phyloP scores from a whole-genome alignment of 805 yeast genomes.

The Jamesozyma hellenica region DNA sequence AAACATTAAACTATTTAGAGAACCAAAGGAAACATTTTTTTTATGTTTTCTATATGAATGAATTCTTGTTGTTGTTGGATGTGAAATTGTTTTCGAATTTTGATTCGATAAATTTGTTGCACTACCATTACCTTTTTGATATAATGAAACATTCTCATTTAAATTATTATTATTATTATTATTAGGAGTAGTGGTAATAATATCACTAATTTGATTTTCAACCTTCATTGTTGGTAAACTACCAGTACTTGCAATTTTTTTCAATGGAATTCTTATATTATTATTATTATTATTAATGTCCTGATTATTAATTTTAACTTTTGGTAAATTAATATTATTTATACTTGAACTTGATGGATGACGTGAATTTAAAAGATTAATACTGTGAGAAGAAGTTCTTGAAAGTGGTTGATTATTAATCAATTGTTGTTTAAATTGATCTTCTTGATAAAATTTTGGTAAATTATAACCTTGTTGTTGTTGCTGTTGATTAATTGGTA shows the following conservation, averaged over 20 bases:
- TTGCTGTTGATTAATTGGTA: conserved; percentile 17
- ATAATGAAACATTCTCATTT: conserved; percentile 6
- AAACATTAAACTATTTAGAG: conserved; percentile 27
- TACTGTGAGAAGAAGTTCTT: conserved; percentile 8
- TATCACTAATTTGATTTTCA: no score
- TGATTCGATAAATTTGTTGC: conserved; percentile 13
- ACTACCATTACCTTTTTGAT: conserved; percentile 18
- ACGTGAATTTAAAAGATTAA: background rate
- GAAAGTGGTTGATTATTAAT: conserved; percentile 6
- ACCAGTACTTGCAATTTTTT: conserved; percentile 11
- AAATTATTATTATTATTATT: background rate
- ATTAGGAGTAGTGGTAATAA: background rate
- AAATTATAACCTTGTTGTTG: conserved; percentile 4
- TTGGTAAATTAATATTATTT: background rate
- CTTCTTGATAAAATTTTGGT: conserved; percentile 12
- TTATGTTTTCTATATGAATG: conserved; percentile 27
- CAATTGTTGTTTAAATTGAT: conserved; percentile 4
- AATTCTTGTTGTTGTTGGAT: conserved; percentile 9
- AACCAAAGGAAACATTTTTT: conserved; percentile 28
- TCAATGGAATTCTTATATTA: conserved; percentile 1
- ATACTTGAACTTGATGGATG: conserved; percentile 3
- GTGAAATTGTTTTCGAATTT: conserved; percentile 1
- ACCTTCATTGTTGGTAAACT: conserved; percentile 8
- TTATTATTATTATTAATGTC: conserved; percentile 4
- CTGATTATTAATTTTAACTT: conserved; percentile 3